phyloP scores from a whole-genome alignment of 345 rosid genomes.

The Microcos paniculata region DNA sequence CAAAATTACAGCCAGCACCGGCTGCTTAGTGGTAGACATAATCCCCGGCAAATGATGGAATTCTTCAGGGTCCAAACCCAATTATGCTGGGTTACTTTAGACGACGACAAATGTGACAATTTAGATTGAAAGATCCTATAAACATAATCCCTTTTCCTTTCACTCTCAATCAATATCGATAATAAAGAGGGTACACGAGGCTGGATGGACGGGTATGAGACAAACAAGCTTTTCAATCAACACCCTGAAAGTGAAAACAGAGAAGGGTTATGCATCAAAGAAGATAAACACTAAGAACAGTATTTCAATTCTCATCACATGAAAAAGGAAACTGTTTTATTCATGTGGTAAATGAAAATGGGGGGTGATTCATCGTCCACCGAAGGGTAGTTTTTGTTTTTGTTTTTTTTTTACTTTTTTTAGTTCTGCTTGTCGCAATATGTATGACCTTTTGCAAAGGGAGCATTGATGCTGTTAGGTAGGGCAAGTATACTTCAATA shows the following conservation, averaged over 20 bases:
- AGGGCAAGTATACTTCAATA: not conserved
- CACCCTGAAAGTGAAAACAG: not conserved
- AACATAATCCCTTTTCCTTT: not conserved
- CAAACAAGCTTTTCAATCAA: constrained; percentile 4
- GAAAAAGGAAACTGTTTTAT: not conserved
- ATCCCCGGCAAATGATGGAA: not conserved
- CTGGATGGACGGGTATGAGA: not conserved
- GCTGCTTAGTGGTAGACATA: not conserved
- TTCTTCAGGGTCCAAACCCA: not conserved
- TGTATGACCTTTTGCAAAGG: not conserved
- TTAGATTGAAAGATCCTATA: not conserved
- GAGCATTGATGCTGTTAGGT: constrained; percentile 8
- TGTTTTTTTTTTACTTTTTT: not conserved
- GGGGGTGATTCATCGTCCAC: not conserved
- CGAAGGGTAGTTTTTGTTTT: not conserved
- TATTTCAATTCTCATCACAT: not conserved
- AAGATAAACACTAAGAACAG: not conserved
- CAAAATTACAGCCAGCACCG: not conserved
- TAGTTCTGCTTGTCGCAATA: not conserved
- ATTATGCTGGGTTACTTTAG: no score
- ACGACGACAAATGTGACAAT: not conserved
- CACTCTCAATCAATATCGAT: constrained; percentile 5
- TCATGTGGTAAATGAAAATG: not conserved
- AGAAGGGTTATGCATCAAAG: not conserved
- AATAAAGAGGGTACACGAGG: not conserved